These are phyloP conservation scores for Didymella lethalis DNA, from an alignment of 2,329 filamentous ascomycete genomes.

Conservation along the genomic window DNA sequence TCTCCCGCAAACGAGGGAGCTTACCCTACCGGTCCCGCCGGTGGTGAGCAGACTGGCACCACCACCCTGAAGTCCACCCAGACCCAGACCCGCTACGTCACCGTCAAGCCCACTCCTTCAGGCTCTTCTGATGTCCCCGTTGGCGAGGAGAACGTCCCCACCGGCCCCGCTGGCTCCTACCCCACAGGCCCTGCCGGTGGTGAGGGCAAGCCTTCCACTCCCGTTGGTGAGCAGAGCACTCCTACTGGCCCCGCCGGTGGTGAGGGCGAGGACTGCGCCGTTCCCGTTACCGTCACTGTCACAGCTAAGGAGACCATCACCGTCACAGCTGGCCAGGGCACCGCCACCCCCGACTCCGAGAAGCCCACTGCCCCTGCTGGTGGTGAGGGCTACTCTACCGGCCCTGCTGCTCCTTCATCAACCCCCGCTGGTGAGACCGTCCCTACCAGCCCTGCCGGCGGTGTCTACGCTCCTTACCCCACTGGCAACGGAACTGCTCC, in stretches of 20 bases:
- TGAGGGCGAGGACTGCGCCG: slow-evolving; percentile 39
- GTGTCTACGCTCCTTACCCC: slow-evolving; percentile 5
- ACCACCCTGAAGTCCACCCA: slow-evolving; percentile 45
- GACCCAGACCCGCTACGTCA: slow-evolving; percentile 48
- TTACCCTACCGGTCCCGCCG: slow-evolving; percentile 24
- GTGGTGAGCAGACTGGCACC: slow-evolving; percentile 24
- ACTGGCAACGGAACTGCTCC: slow-evolving; percentile 22
- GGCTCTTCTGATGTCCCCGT: slow-evolving; percentile 21
- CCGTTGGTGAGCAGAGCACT: slow-evolving; percentile 26
- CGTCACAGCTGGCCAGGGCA: slow-evolving; percentile 39
- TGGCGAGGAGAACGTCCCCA: slow-evolving; percentile 23
- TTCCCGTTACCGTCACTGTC: slow-evolving; percentile 48
- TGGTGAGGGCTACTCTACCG: slow-evolving; percentile 21
- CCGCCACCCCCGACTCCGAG: slow-evolving; percentile 19
- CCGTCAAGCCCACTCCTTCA: slow-evolving; percentile 42
- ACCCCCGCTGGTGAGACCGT: slow-evolving; percentile 1
- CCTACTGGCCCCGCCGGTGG: slow-evolving; percentile 22
- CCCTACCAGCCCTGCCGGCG: slow-evolving; percentile 11
- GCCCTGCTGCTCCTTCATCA: slow-evolving; percentile 2
- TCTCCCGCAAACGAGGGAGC: slow-evolving; percentile 5
- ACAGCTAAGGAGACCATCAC: slow-evolving; percentile 51
- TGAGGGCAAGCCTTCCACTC: slow-evolving; percentile 9
- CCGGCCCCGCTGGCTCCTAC: slow-evolving; percentile 11
- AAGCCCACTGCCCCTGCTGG: slow-evolving; percentile 23
- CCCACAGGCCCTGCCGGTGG: slow-evolving; percentile 18